phyloP scores from a whole-genome alignment of 2,329 filamentous ascomycete genomes.

The Cadophora sp. region DNA sequence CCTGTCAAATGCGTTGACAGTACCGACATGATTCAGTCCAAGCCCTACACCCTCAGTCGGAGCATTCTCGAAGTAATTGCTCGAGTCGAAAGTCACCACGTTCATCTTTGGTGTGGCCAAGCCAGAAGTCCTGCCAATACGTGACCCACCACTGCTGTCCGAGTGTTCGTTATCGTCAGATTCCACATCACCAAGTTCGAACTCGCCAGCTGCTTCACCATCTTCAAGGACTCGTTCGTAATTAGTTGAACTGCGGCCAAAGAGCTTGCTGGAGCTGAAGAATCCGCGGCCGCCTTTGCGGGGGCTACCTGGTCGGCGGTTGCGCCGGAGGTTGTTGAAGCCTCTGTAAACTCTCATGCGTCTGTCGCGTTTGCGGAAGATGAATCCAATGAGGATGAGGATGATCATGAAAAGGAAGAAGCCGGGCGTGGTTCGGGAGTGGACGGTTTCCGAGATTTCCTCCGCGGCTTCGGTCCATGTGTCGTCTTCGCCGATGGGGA shows the following conservation, averaged over 20 bases:
- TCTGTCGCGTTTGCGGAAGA: slow-evolving; percentile 82
- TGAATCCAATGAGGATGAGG: slow-evolving; percentile 70
- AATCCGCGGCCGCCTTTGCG: slow-evolving; percentile 55
- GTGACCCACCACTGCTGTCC: slow-evolving; percentile 63
- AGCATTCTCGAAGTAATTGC: slow-evolving; percentile 39
- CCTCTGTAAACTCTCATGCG: slow-evolving; percentile 66
- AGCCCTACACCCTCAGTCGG: slow-evolving; percentile 34
- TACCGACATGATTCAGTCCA: slow-evolving; percentile 34
- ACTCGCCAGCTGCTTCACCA: slow-evolving; percentile 70
- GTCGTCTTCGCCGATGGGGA: slow-evolving; percentile 57
- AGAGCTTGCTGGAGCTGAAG: slow-evolving; percentile 66
- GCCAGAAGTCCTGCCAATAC: slow-evolving; percentile 67
- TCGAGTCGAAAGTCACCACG: slow-evolving; percentile 55
- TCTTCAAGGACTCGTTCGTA: slow-evolving; percentile 91
- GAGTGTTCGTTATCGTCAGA: slow-evolving; percentile 70
- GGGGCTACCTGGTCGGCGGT: slow-evolving; percentile 53
- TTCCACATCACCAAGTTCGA: slow-evolving; percentile 76
- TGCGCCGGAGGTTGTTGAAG: slow-evolving; percentile 53
- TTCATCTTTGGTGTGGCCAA: slow-evolving; percentile 70
- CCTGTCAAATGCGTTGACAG: slow-evolving; percentile 59
- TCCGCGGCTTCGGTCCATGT: slow-evolving; percentile 60
- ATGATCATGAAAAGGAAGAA: slow-evolving; percentile 81
- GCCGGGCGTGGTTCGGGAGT: slow-evolving; percentile 73
- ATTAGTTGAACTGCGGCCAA: slow-evolving; percentile 60
- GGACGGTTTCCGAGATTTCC: slow-evolving; percentile 69